Evolutionary conservation across 768 basidiomycete species (phyloP), one percentile per base, ranked within the genome.

Genomic region (Termitomyces eurrhizus): DNA sequence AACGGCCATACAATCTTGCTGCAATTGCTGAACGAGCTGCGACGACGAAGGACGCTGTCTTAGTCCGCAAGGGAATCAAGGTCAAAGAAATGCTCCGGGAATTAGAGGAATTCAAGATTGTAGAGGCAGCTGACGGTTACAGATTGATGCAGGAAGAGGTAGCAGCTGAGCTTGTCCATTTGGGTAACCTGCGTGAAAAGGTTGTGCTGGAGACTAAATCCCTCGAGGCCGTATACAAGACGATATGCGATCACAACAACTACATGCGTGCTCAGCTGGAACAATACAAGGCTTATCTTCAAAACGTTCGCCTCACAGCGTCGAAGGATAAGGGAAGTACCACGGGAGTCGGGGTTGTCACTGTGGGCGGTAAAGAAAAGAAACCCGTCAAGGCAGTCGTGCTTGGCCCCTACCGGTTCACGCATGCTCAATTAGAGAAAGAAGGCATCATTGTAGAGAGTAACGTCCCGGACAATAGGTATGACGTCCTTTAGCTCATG

Each of bases 361-460:
- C 89, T 0, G 93, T 98, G 26, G 94, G 93, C 37, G 97, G 96
- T 50, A 97, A 98, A 77, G 97, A 98, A 82, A 94, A 94, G 82
- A 98, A 96, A 74, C 86, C 85, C 50, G 71, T 80, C 39, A 95
- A 97, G 77, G 84, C 87, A 21, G 86, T 90, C 45, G 89, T 93
- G 11, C 84, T 96, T 45, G 97, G 97, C 6, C 97, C 97, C 12
- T 98, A 97, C 75, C 84, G 97, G 62, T 99, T 97, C 69, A 98
- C 97, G 3, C 97, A 99, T 71, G 93, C 93, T 29, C 97, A 98
- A 72, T 77, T 99, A 65, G 97, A 99, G 80, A 98, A 98, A 76
- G 97, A 98, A 76, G 95, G 95, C 13, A 95, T 99, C 69, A 98
- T 99, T 69, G 93, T 98, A 52, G 95, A 98, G 74, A 98, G 95